Evolutionary conservation across 441 rosid genomes (phyloP).

Genomic region (Mallotus repandus): DNA sequence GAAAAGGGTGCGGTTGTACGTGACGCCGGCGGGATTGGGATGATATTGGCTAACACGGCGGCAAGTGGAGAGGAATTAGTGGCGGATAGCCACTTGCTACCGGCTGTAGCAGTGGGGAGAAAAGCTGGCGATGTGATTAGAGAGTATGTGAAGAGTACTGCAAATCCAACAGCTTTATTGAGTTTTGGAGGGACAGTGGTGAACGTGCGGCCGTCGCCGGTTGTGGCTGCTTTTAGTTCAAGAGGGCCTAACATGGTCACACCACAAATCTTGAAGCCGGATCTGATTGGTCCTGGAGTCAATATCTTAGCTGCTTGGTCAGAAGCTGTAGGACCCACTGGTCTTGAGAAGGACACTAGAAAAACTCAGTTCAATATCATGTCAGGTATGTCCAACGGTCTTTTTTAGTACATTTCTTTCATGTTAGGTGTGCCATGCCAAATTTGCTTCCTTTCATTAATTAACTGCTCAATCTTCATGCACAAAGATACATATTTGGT

Average conservation of each 20-base stretch:
- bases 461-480: too few species aligned
- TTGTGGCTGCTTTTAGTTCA: slow-evolving; percentile 92
- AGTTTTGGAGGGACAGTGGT: slow-evolving; percentile 71
- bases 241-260: slow-evolving; percentile 85
- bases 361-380: slow-evolving; percentile 65
- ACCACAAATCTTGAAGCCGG: slow-evolving; percentile 85
- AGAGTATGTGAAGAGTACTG: slow-evolving; percentile 38
- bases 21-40: slow-evolving; percentile 87
- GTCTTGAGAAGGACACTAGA: slow-evolving; percentile 60
- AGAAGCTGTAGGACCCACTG: slow-evolving; percentile 75
- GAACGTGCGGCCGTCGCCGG: slow-evolving; percentile 71
- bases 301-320: slow-evolving; percentile 86
- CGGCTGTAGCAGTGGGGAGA: slow-evolving; percentile 73
- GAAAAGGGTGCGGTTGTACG: slow-evolving; percentile 83
- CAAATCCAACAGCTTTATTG: slow-evolving; percentile 53
- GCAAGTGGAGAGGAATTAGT: slow-evolving; percentile 82
- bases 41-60: slow-evolving; percentile 75
- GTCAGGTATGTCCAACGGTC: slow-evolving; percentile 58
- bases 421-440: slow-evolving; percentile 11
- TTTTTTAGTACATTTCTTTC: neutral
- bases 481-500: too few species aligned
- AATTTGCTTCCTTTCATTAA: neutral
- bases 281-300: slow-evolving; percentile 90
- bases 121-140: slow-evolving; percentile 61
- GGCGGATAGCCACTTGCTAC: slow-evolving; percentile 83